phyloP scores from a whole-genome alignment of 306 rosid genomes.

The Herpetospermum pedunculosum region DNA sequence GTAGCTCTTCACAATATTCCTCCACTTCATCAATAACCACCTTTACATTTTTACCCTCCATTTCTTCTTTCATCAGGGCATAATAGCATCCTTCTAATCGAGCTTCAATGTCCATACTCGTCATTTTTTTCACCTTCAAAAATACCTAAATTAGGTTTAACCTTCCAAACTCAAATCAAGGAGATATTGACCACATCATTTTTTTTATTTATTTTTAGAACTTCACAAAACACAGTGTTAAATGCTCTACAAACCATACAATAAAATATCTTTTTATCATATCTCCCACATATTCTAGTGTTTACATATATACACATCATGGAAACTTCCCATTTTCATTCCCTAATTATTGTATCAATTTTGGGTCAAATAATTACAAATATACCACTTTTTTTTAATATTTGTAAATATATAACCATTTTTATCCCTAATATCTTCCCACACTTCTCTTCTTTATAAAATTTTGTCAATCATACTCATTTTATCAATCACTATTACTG shows the following conservation, averaged over 20 bases:
- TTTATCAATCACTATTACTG: too few relatives aligned
- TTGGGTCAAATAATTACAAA: too few relatives aligned
- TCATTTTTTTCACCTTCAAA: too few relatives aligned
- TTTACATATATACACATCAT: not conserved
- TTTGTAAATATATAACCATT: too few relatives aligned
- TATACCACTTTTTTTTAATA: too few relatives aligned
- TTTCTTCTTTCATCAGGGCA: conserved; percentile 8
- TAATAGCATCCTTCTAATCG: conserved; percentile 42
- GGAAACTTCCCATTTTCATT: not conserved
- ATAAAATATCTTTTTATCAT: not conserved
- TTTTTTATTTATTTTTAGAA: not conserved
- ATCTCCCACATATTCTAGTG: not conserved
- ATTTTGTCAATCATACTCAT: too few relatives aligned
- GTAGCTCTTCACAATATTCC: conserved; percentile 45
- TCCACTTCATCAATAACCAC: conserved; percentile 6
- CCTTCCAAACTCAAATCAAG: too few relatives aligned
- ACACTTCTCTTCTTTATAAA: too few relatives aligned
- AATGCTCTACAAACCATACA: not conserved
- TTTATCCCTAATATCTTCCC: too few relatives aligned
- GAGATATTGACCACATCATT: not conserved
- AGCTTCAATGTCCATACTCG: conserved; percentile 44
- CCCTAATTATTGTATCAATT: too few relatives aligned
- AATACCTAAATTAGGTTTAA: not conserved
- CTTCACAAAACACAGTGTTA: not conserved
- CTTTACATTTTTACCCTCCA: not conserved